These are phyloP conservation scores for Tolypocladium album DNA, from an alignment of 2,329 filamentous ascomycete genomes.

Conservation along the genomic window DNA sequence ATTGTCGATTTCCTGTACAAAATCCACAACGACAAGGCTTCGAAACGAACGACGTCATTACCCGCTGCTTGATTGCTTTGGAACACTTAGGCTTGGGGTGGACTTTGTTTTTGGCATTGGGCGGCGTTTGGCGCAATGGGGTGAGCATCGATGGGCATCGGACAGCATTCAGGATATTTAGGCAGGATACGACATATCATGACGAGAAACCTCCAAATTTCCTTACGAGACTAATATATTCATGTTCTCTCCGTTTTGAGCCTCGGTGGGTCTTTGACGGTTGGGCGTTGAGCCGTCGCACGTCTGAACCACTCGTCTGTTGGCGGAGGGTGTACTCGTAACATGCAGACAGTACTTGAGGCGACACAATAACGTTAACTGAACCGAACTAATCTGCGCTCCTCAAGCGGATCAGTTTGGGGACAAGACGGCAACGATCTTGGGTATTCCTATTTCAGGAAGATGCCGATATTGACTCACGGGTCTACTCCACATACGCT, in stretches of 20 bases:
- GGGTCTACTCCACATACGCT: too few relatives aligned
- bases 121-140: background rate
- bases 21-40: constrained; percentile 29
- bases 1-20: constrained; percentile 72
- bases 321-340: too few relatives aligned
- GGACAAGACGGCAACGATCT: too few relatives aligned
- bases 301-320: too few relatives aligned
- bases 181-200: background rate
- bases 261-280: background rate
- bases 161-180: background rate
- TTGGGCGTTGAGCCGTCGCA: background rate
- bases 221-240: too few relatives aligned
- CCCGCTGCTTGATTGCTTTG: constrained; percentile 5
- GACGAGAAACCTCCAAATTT: background rate
- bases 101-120: background rate
- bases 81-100: background rate
- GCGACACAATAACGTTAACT: too few relatives aligned
- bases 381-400: too few relatives aligned
- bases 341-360: too few relatives aligned
- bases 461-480: too few relatives aligned
- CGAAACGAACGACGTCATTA: constrained; percentile 15
- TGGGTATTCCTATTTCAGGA: too few relatives aligned
- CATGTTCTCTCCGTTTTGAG: background rate
- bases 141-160: background rate
- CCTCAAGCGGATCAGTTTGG: too few relatives aligned